Evolutionary conservation across 495 filamentous ascomycete genomes (phyloP), one percentile per base, ranked within the genome.

Genomic region (Penicillium lagena): DNA sequence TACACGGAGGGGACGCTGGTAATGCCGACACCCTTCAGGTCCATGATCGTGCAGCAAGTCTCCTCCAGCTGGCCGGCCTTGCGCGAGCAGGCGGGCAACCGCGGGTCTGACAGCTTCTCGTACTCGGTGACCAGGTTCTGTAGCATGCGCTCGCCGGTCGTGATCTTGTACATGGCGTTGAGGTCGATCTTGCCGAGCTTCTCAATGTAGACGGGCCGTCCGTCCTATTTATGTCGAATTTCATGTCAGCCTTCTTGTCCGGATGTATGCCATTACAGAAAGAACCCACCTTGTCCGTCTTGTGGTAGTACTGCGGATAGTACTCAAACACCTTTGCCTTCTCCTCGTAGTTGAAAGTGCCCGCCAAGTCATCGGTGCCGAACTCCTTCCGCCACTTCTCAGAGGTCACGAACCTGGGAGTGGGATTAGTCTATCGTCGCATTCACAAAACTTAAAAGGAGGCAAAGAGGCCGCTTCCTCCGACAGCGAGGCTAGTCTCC

Each of bases 301-400:
- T 96, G 78, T 98, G 93, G 66, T 98, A 98, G 75, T 93, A 98
- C 73, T 98, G 93, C 4, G 90, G 89, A 65, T 98, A 98, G 75
- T 85, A 96, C 63, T 91, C 70, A 72, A 90, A 93, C 37, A 98
- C 78, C 58, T 89, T 57, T 39, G 77, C 67, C 77, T 95, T 95
- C 78, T 96, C 94, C 22, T 70, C 75, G 66, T 96, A 96, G 33
- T 90, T 81, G 73, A 95, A 98, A 41, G 71, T 84, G 37, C 75
- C 75, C 42, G 87, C 77, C 12, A 91, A 78, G 34, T 94, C 76
- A 65, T 96, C 89, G n/a, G 95, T 88, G 40, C 82, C 80, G 58
- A 83, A 90, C 34, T 90, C 80, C 66, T 85, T 79, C 52, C 93
- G 77, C 93, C 93, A 98, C 67, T 85, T 83, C 71, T 97, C 91